These are phyloP conservation scores for Fagopyrum homotropicum DNA, from an alignment of 148 eudicot genomes.

Conservation along the genomic window DNA sequence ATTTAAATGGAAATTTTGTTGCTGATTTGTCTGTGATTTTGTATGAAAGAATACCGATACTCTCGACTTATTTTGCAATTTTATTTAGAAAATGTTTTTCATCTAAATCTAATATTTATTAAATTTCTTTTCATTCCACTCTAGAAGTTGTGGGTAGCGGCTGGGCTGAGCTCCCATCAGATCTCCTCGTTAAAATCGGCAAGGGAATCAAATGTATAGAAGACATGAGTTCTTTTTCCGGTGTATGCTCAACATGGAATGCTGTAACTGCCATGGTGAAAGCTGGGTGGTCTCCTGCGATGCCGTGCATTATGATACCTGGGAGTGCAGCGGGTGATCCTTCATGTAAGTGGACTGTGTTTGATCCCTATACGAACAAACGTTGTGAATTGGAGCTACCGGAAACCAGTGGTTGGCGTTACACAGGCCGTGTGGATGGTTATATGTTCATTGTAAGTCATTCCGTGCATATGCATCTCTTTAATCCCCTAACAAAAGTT, in stretches of 20 bases:
- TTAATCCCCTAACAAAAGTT: background rate
- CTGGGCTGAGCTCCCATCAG: background rate
- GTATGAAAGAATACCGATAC: too few species aligned
- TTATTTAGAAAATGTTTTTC: background rate
- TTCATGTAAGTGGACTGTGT: background rate
- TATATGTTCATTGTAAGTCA: background rate
- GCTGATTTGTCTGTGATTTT: too few species aligned
- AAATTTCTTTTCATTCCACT: too few species aligned
- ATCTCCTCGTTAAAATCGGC: background rate
- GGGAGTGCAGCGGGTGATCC: background rate
- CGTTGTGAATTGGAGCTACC: background rate
- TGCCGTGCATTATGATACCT: conserved; percentile 5
- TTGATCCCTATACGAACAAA: background rate
- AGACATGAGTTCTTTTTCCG: background rate
- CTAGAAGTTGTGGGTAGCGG: background rate
- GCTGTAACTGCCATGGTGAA: background rate
- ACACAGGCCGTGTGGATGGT: background rate
- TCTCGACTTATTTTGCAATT: background rate
- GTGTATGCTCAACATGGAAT: background rate
- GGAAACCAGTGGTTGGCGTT: background rate
- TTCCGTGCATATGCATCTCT: background rate
- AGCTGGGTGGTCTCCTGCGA: background rate
- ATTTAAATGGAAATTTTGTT: too few species aligned
- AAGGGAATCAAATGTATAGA: background rate
- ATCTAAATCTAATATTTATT: background rate